Conservation (phyloP, 169 alveolate genomes). For the Plasmodium inui region DNA sequence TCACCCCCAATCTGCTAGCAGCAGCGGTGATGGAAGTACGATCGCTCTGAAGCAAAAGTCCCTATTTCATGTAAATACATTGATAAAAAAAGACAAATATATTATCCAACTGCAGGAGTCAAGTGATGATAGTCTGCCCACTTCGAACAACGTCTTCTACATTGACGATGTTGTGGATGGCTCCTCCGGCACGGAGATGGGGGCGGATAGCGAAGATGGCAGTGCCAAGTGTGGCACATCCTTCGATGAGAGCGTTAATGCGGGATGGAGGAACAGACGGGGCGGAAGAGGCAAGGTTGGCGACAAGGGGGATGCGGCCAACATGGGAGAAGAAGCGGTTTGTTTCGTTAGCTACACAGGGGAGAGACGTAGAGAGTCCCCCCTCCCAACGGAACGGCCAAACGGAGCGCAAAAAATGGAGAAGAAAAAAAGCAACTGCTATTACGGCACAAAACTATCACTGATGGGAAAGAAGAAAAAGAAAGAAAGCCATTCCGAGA, state of each 20-base stretch:
- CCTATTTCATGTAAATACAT: conserved; percentile 37
- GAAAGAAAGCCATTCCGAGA: background rate
- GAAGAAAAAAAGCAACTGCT: conserved; percentile 15
- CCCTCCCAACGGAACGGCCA: background rate
- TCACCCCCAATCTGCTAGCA: background rate
- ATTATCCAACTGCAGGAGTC: conserved; percentile 17
- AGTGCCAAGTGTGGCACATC: background rate
- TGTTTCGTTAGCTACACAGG: background rate
- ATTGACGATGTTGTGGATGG: conserved; percentile 33
- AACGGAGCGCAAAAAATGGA: background rate
- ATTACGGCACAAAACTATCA: conserved; percentile 12
- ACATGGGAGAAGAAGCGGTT: background rate
- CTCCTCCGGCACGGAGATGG: conserved; percentile 5
- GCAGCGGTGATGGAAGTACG: background rate
- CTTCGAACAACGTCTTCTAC: conserved; percentile 13
- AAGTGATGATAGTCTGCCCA: background rate
- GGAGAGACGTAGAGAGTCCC: background rate
- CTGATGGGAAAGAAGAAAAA: background rate
- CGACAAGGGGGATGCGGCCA: too few species aligned
- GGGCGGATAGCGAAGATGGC: conserved; percentile 16
- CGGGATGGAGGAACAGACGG: background rate
- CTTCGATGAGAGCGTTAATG: background rate
- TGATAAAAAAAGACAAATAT: background rate
- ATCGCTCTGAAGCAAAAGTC: background rate
- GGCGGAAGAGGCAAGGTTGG: background rate